These are phyloP conservation scores for Nannizziopsis barbatae DNA, from an alignment of 2,329 filamentous ascomycete genomes.

Conservation along the genomic window DNA sequence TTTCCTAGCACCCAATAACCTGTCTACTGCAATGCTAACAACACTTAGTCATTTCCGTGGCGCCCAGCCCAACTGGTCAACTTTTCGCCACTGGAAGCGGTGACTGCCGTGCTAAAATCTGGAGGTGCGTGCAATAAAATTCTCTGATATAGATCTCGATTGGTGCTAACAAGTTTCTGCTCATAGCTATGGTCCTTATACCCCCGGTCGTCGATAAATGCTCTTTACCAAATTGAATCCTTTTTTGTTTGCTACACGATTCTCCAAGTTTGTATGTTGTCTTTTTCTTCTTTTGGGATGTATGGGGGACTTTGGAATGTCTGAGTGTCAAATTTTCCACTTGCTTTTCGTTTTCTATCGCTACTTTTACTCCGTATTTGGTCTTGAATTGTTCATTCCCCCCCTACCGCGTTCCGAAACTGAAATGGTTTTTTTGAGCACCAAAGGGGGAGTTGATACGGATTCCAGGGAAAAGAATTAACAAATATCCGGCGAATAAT, in stretches of 20 bases:
- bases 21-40: not conserved
- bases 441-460: not conserved
- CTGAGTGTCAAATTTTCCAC: too few species aligned
- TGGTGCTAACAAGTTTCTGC: not conserved
- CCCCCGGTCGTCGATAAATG: constrained; percentile 3
- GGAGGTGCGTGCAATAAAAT: constrained; percentile 56
- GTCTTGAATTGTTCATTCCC: too few species aligned
- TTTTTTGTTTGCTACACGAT: too few species aligned
- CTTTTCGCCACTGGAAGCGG: constrained; percentile 94
- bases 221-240: not conserved
- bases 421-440: not conserved
- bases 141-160: constrained; percentile 4
- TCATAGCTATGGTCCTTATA: constrained; percentile 7
- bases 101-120: constrained; percentile 95
- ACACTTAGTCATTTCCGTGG: constrained; percentile 74
- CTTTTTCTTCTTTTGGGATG: not conserved
- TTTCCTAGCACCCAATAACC: not conserved
- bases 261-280: not conserved
- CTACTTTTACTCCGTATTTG: too few species aligned
- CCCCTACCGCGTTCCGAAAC: too few species aligned
- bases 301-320: too few species aligned
- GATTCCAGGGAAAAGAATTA: not conserved
- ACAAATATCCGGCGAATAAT: not conserved
- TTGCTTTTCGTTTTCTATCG: too few species aligned
- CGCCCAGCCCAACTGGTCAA: constrained; percentile 75